These are phyloP conservation scores for Syncephalastrum sp. DNA, from an alignment of 371 early-diverging fungal genomes.

Conservation along the genomic window DNA sequence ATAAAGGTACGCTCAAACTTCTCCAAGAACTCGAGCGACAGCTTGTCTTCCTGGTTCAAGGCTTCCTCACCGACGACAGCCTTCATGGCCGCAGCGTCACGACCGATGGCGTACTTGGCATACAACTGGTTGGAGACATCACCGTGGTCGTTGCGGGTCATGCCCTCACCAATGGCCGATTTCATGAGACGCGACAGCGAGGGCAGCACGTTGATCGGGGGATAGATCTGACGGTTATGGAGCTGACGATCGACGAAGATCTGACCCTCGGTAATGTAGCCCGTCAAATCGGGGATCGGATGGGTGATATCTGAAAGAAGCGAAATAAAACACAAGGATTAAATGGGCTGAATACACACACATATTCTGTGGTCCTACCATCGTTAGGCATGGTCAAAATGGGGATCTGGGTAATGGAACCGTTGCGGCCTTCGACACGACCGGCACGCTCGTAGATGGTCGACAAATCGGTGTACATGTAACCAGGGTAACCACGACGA, in stretches of 20 bases:
- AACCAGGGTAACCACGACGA: constrained; percentile 99
- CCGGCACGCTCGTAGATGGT: constrained; percentile 99
- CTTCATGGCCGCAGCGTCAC: constrained; percentile 99
- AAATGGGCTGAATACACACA: neutral
- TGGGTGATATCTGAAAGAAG: constrained; percentile 94
- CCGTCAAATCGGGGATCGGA: constrained; percentile 99
- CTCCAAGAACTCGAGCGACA: constrained; percentile 98
- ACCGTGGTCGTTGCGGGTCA: constrained; percentile 99
- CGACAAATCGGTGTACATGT: constrained; percentile 99
- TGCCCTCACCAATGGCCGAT: constrained; percentile 99
- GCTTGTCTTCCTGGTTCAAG: constrained; percentile 97
- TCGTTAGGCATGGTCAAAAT: constrained; percentile 99
- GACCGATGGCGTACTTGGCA: constrained; percentile 99
- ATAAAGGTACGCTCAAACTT: constrained; percentile 99
- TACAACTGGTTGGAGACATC: constrained; percentile 99
- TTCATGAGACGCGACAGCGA: constrained; percentile 99
- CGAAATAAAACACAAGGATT: neutral
- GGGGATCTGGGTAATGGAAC: constrained; percentile 99
- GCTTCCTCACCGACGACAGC: constrained; percentile 99
- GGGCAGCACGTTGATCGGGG: constrained; percentile 99
- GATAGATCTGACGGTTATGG: constrained; percentile 99
- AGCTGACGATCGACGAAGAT: constrained; percentile 99
- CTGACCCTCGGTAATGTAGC: constrained; percentile 99
- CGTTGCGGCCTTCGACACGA: constrained; percentile 98
- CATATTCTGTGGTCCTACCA: constrained; percentile 54